A percentile compares a stretch with the other conserved stretches of the same genome.
These are phyloP conservation scores for Excoecaria cochinchinensis DNA, from an alignment of 345 rosid genomes.

Conservation along the genomic window DNA sequence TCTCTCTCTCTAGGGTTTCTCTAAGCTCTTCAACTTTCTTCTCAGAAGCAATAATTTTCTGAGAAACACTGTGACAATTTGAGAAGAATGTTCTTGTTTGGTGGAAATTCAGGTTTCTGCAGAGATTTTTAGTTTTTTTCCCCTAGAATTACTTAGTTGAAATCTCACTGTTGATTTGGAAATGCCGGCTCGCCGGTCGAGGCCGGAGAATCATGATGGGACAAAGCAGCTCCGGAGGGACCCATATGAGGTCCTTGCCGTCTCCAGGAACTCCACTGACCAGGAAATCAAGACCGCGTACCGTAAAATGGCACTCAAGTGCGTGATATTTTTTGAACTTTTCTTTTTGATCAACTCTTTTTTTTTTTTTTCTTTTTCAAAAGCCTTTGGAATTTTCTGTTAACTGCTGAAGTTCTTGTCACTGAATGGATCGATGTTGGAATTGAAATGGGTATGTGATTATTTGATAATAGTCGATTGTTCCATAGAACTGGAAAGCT, in stretches of 20 bases:
- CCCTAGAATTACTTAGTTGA: not conserved
- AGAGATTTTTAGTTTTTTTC: not conserved
- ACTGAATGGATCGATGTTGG: constrained; percentile 7
- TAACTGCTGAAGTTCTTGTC: not conserved
- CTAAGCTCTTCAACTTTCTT: not conserved
- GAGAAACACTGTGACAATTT: not conserved
- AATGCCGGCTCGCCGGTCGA: constrained; percentile 32
- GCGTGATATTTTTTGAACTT: not conserved
- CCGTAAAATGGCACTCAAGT: constrained; percentile 96
- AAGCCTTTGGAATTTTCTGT: constrained; percentile 5
- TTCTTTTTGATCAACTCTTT: not conserved
- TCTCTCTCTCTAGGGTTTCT: constrained; percentile 20
- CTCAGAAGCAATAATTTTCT: not conserved
- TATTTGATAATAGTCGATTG: not conserved
- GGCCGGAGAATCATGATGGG: constrained; percentile 59
- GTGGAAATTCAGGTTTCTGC: not conserved
- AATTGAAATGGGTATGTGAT: not conserved
- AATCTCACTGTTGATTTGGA: constrained; percentile 13
- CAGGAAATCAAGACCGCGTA: constrained; percentile 92
- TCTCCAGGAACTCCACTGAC: constrained; percentile 74
- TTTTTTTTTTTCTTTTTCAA: not conserved
- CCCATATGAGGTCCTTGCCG: constrained; percentile 85
- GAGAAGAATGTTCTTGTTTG: not conserved
- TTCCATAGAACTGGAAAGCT: not conserved
- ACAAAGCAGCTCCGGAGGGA: constrained; percentile 75